Percentiles rank a stretch among this genome's conserved stretches.
phyloP scores from a whole-genome alignment of 768 basidiomycete genomes.

The Suillus hirtellus region DNA sequence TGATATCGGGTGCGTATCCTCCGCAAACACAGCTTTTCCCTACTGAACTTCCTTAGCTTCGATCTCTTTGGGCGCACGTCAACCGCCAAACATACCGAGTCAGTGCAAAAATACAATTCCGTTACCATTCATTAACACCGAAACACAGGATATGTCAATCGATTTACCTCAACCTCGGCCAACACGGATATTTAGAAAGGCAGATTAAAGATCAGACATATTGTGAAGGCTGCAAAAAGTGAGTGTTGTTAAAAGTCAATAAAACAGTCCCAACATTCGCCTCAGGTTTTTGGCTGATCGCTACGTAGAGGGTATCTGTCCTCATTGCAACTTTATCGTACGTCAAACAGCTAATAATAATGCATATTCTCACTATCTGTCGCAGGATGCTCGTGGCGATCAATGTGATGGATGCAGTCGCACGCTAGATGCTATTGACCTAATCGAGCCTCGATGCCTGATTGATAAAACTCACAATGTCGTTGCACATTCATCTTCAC shows the following conservation, averaged over 20 bases:
- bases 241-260: conserved; percentile 19
- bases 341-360: conserved; percentile 17
- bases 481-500: conserved; percentile 73
- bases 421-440: conserved; percentile 90
- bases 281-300: conserved; percentile 91
- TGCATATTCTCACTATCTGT: background rate
- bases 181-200: conserved; percentile 74
- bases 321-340: conserved; percentile 86
- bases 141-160: conserved; percentile 79
- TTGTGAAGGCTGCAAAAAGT: conserved; percentile 90
- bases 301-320: conserved; percentile 97
- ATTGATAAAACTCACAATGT: conserved; percentile 80
- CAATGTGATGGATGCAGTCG: conserved; percentile 95
- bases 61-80: conserved; percentile 97
- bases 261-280: conserved; percentile 10
- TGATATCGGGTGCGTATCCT: conserved; percentile 72
- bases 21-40: background rate
- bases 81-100: conserved; percentile 88
- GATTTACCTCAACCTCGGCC: conserved; percentile 81
- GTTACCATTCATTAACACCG: background rate
- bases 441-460: conserved; percentile 93
- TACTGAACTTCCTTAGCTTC: conserved; percentile 53
- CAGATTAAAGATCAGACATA: conserved; percentile 93
- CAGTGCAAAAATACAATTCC: conserved; percentile 21
- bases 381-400: conserved; percentile 92